phyloP scores from a whole-genome alignment of 148 eudicot genomes.

The Arbutus unedo region DNA sequence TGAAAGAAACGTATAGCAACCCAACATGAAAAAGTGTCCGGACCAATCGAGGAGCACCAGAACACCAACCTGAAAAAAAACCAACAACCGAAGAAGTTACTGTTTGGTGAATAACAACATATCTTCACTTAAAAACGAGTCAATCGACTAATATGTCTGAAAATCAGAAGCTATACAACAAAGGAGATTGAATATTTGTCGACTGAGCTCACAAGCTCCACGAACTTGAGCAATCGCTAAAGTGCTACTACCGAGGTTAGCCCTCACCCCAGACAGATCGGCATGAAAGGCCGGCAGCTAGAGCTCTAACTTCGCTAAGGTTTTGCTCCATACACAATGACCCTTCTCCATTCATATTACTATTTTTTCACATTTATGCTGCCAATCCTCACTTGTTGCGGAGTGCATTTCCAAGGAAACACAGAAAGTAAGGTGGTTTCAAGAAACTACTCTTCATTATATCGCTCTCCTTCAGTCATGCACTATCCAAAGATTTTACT shows the following conservation, averaged over 20 bases:
- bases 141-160: background rate
- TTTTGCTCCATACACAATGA: background rate
- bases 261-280: background rate
- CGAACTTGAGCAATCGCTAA: background rate
- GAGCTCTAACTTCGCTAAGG: background rate
- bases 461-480: background rate
- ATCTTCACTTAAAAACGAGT: background rate
- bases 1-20: constrained; percentile 81
- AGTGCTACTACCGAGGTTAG: background rate
- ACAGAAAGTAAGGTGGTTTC: background rate
- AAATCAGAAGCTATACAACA: background rate
- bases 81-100: background rate
- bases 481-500: background rate
- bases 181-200: background rate
- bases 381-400: background rate
- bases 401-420: background rate
- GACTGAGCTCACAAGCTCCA: background rate
- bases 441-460: background rate
- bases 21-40: constrained; percentile 86
- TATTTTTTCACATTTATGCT: background rate
- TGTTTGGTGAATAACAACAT: no score
- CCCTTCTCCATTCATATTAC: background rate
- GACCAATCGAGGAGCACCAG: constrained; percentile 83
- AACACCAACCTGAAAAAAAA: constrained; percentile 67
- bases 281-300: background rate